Evolutionary conservation across 2,329 filamentous ascomycete species (phyloP).

Genomic region (Amesomyces nigricolor): DNA sequence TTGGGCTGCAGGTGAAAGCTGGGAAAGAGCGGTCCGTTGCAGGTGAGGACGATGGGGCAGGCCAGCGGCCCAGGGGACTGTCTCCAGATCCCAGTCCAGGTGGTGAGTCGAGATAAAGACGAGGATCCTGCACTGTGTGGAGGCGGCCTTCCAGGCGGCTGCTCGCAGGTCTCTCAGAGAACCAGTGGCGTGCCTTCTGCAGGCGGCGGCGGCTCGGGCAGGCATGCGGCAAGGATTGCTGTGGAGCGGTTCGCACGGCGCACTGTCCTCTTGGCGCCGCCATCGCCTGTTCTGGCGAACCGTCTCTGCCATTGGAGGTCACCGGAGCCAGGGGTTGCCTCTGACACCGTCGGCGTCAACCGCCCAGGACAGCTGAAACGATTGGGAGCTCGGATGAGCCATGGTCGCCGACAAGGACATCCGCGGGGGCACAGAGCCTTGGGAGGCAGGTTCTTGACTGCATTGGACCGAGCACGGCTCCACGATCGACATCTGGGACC

Average conservation of each 20-base stretch:
- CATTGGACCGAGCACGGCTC: not conserved
- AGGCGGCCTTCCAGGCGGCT: constrained; percentile 1
- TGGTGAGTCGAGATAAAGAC: constrained; percentile 15
- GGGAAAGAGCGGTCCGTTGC: constrained; percentile 16
- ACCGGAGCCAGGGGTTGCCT: constrained; percentile 22
- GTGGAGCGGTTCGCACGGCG: constrained; percentile 15
- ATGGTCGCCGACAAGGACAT: not conserved
- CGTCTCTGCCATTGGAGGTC: constrained; percentile 13
- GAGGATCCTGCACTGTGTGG: constrained; percentile 21
- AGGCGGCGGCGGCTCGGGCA: constrained; percentile 10
- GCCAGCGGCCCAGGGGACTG: constrained; percentile 4
- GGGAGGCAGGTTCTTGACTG: not conserved
- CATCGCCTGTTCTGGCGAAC: constrained; percentile 14
- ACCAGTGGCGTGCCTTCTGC: constrained; percentile 15
- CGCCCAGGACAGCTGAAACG: constrained; percentile 17
- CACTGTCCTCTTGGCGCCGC: constrained; percentile 21
- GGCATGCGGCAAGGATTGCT: constrained; percentile 11
- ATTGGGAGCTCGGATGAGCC: constrained; percentile 9
- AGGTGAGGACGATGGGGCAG: constrained; percentile 1
- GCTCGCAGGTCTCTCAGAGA: constrained; percentile 11
- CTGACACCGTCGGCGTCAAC: constrained; percentile 30
- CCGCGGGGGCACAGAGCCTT: not conserved
- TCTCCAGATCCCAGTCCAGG: constrained; percentile 5
- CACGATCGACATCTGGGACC: not conserved
- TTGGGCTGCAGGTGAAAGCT: constrained; percentile 19